phyloP scores from a whole-genome alignment of 148 eudicot genomes.

The Chenopodium berlandieri region DNA sequence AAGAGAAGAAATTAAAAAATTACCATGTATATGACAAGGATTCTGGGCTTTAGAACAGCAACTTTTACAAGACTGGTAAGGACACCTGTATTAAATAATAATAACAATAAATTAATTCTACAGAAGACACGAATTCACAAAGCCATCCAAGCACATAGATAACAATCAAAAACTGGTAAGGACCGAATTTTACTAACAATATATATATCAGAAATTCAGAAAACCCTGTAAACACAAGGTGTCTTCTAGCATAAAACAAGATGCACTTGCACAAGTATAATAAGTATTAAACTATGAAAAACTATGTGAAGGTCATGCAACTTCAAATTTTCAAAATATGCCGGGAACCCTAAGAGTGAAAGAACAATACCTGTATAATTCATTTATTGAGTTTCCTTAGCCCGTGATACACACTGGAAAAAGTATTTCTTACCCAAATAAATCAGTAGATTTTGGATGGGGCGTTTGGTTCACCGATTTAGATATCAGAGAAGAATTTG shows the following conservation, averaged over 20 bases:
- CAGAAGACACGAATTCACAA: constrained; percentile 10
- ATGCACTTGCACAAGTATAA: neutral
- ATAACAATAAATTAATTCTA: constrained; percentile 5
- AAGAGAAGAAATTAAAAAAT: neutral
- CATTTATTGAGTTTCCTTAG: too few species aligned
- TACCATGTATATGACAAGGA: constrained; percentile 53
- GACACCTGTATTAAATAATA: constrained; percentile 33
- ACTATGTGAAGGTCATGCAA: neutral
- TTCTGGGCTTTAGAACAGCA: constrained; percentile 54
- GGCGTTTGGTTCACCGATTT: neutral
- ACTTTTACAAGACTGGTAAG: constrained; percentile 50
- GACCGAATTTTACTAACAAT: neutral
- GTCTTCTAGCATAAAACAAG: neutral
- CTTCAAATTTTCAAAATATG: too few species aligned
- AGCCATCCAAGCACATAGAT: neutral
- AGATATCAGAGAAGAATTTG: neutral
- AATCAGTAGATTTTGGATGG: neutral
- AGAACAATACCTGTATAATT: too few species aligned
- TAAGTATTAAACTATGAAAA: neutral
- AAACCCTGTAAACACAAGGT: neutral
- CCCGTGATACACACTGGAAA: too few species aligned
- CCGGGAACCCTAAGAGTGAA: too few species aligned
- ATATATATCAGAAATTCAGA: neutral
- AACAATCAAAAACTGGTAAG: neutral
- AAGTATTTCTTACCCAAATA: neutral